Conservation (phyloP, 768 basidiomycete species). For the Lentinula boryana region DNA sequence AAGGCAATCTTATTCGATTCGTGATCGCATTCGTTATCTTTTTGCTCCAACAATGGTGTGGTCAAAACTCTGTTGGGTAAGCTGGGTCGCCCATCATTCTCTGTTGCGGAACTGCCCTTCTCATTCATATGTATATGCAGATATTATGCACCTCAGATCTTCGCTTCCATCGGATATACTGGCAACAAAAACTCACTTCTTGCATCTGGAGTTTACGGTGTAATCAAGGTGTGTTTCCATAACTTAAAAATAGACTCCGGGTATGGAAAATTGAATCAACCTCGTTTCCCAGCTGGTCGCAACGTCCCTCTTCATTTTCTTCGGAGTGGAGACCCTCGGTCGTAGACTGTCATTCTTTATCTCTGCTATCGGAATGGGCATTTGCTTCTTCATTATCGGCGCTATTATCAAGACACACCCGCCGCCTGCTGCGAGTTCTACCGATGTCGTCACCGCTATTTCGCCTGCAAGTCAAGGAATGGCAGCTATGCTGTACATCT, state of each 20-base stretch:
- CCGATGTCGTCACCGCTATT: conserved; percentile 5
- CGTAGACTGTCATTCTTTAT: conserved; percentile 50
- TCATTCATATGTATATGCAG: conserved; percentile 17
- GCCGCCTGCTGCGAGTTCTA: conserved; percentile 18
- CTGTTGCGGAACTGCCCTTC: background rate
- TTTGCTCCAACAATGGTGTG: conserved; percentile 55
- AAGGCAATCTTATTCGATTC: conserved; percentile 57
- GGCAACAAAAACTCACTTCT: conserved; percentile 56
- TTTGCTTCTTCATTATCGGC: conserved; percentile 57
- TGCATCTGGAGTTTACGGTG: conserved; percentile 61
- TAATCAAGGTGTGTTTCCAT: background rate
- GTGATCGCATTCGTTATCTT: conserved; percentile 55
- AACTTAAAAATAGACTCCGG: no score
- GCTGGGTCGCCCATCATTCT: background rate
- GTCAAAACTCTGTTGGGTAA: conserved; percentile 49
- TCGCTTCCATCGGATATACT: conserved; percentile 64
- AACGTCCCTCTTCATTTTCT: conserved; percentile 62
- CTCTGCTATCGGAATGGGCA: conserved; percentile 52
- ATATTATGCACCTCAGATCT: conserved; percentile 74
- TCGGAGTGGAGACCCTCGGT: conserved; percentile 60
- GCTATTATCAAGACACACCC: conserved; percentile 58
- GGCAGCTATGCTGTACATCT: conserved; percentile 61
- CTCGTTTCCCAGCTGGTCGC: conserved; percentile 47
- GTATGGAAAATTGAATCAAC: no score
- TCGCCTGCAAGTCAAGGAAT: conserved; percentile 48